A percentile compares a stretch with the other conserved stretches of the same genome.
Evolutionary conservation across 371 early-diverging fungal genomes (phyloP).

Genomic region (Catenaria anguillulae): DNA sequence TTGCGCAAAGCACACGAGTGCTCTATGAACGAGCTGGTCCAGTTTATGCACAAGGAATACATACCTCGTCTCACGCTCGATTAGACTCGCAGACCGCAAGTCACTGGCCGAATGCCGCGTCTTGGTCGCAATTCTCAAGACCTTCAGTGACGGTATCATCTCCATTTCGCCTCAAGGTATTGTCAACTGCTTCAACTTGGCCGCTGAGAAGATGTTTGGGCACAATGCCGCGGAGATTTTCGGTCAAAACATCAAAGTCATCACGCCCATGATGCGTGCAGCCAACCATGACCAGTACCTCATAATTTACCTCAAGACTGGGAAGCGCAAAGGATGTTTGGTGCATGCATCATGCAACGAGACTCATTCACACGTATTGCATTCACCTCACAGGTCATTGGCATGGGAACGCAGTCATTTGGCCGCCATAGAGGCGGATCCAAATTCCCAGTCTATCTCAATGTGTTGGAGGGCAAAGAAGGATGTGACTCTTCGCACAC

Average conservation of each 20-base stretch:
- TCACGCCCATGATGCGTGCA: too few relatives aligned
- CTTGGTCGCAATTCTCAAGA: slow-evolving; percentile 18
- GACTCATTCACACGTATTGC: too few relatives aligned
- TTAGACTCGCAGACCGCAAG: slow-evolving; percentile 20
- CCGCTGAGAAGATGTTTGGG: too few relatives aligned
- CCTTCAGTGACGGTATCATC: too few relatives aligned
- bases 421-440: background rate
- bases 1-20: slow-evolving; percentile 11
- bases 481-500: slow-evolving; percentile 20
- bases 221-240: too few relatives aligned
- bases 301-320: too few relatives aligned
- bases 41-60: slow-evolving; percentile 20
- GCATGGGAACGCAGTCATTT: background rate
- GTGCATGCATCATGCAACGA: too few relatives aligned
- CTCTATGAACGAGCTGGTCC: slow-evolving; percentile 10
- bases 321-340: too few relatives aligned
- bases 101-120: slow-evolving; percentile 17
- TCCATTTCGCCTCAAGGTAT: too few relatives aligned
- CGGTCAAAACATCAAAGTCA: too few relatives aligned
- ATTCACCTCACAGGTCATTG: too few relatives aligned
- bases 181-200: too few relatives aligned
- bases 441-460: slow-evolving; percentile 20
- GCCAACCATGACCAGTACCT: background rate
- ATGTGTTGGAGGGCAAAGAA: slow-evolving; percentile 19
- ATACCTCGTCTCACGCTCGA: slow-evolving; percentile 17